Evolutionary conservation across 2,329 filamentous ascomycete species (phyloP).

Genomic region (Zasmidium cellare): DNA sequence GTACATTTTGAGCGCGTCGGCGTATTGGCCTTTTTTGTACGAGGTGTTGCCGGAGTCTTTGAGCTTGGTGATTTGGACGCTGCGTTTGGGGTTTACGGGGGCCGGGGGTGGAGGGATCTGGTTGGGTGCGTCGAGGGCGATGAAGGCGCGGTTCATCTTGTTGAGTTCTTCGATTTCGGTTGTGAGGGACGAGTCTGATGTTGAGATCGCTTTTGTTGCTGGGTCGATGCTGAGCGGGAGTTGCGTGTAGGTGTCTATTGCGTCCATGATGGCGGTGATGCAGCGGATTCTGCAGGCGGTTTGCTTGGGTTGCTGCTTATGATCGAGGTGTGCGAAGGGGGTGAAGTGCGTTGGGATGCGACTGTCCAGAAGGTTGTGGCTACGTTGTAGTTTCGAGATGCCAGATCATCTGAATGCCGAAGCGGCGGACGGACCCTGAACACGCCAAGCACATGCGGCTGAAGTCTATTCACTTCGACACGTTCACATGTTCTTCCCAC

Average conservation of each 20-base stretch:
- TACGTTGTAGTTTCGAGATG: not conserved
- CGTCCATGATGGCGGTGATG: slow-evolving; percentile 9
- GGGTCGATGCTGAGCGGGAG: slow-evolving; percentile 69
- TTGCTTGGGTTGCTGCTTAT: not conserved
- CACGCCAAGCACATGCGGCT: not conserved
- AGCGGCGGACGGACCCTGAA: not conserved
- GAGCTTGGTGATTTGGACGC: slow-evolving; percentile 83
- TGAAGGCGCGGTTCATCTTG: slow-evolving; percentile 71
- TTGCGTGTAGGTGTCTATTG: slow-evolving; percentile 19
- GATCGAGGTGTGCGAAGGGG: too few species aligned
- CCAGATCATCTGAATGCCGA: not conserved
- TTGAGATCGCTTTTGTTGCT: slow-evolving; percentile 71
- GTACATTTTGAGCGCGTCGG: slow-evolving; percentile 79
- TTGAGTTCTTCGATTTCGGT: slow-evolving; percentile 70
- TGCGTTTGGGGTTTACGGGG: slow-evolving; percentile 89
- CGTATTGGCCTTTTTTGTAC: slow-evolving; percentile 74
- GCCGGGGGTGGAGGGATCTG: slow-evolving; percentile 79
- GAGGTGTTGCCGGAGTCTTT: slow-evolving; percentile 82
- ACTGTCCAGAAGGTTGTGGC: not conserved
- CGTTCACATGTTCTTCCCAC: too few species aligned
- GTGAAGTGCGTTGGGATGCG: not conserved
- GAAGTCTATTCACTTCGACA: not conserved
- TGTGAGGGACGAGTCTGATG: slow-evolving; percentile 41
- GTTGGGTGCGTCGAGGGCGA: slow-evolving; percentile 61
- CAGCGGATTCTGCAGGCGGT: not conserved